Conservation (phyloP, 2,329 filamentous ascomycete genomes). For the Aulographum hederae region DNA sequence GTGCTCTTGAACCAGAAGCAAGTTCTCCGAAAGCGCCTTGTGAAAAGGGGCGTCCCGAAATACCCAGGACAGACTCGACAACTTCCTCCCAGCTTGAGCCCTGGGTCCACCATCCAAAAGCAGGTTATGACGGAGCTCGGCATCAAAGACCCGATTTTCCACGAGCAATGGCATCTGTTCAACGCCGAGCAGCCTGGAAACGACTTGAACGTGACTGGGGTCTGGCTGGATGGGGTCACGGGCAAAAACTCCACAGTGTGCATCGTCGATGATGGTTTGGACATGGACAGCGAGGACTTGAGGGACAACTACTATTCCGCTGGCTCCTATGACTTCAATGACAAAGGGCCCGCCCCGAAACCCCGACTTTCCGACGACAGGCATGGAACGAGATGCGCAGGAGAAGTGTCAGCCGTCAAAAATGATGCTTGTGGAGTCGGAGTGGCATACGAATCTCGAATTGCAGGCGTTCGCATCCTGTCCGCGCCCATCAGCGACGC, state of each 20-base stretch:
- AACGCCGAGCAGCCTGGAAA: slow-evolving; percentile 68
- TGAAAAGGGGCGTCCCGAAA: slow-evolving; percentile 31
- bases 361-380: slow-evolving; percentile 70
- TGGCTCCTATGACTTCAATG: slow-evolving; percentile 94
- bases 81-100: slow-evolving; percentile 5
- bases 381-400: slow-evolving; percentile 87
- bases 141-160: slow-evolving; percentile 81
- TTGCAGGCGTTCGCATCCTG: slow-evolving; percentile 83
- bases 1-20: slow-evolving; percentile 71
- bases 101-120: slow-evolving; percentile 36
- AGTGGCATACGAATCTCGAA: slow-evolving; percentile 78
- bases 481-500: slow-evolving; percentile 80
- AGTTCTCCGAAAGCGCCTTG: slow-evolving; percentile 39
- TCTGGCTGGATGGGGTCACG: slow-evolving; percentile 83
- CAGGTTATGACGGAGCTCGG: slow-evolving; percentile 45
- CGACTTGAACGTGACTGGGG: slow-evolving; percentile 87
- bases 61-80: slow-evolving; percentile 12
- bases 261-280: slow-evolving; percentile 88
- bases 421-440: slow-evolving; percentile 94
- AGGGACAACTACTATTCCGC: slow-evolving; percentile 85
- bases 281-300: slow-evolving; percentile 87
- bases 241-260: slow-evolving; percentile 79
- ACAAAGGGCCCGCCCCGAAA: slow-evolving; percentile 57
- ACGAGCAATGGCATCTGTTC: slow-evolving; percentile 87
- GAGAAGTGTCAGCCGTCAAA: slow-evolving; percentile 78